These are phyloP conservation scores for Dalbergia cultrata DNA, from an alignment of 306 rosid species.

Conservation along the genomic window DNA sequence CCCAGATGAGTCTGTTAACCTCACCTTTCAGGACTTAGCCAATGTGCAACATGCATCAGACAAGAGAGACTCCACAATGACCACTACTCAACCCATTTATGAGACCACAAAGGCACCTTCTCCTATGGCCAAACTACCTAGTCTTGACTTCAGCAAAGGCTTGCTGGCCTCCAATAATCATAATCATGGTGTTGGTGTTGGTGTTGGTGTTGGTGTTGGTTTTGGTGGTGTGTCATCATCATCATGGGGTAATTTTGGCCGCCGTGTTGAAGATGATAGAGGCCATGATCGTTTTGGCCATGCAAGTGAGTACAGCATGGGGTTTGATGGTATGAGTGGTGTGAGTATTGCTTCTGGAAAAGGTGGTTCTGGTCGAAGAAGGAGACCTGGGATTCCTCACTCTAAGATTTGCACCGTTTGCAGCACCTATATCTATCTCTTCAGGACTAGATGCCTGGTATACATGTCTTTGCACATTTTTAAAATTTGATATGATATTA, in stretches of 20 bases:
- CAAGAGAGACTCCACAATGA: constrained; percentile 24
- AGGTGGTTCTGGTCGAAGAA: constrained; percentile 38
- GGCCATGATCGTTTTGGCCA: constrained; percentile 18
- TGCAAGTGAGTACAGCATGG: constrained; percentile 40
- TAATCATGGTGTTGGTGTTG: background rate
- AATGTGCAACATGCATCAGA: constrained; percentile 45
- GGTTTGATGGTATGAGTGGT: background rate
- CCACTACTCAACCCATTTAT: constrained; percentile 24
- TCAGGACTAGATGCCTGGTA: constrained; percentile 89
- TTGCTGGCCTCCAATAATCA: constrained; percentile 48
- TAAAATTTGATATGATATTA: too few species aligned
- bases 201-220: background rate
- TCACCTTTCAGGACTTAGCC: constrained; percentile 82
- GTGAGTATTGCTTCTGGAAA: constrained; percentile 49
- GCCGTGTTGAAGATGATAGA: background rate
- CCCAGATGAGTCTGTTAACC: constrained; percentile 90
- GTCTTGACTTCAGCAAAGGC: constrained; percentile 69
- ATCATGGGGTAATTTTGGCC: constrained; percentile 20
- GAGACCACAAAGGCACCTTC: constrained; percentile 24
- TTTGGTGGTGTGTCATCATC: constrained; percentile 8
- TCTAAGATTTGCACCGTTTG: constrained; percentile 83
- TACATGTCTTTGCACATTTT: constrained; percentile 16
- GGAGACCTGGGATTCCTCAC: constrained; percentile 87
- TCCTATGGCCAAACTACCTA: constrained; percentile 57
- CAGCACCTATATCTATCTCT: constrained; percentile 62